Conservation (phyloP, 2,329 filamentous ascomycete genomes). For the Cladosporium colombiae region DNA sequence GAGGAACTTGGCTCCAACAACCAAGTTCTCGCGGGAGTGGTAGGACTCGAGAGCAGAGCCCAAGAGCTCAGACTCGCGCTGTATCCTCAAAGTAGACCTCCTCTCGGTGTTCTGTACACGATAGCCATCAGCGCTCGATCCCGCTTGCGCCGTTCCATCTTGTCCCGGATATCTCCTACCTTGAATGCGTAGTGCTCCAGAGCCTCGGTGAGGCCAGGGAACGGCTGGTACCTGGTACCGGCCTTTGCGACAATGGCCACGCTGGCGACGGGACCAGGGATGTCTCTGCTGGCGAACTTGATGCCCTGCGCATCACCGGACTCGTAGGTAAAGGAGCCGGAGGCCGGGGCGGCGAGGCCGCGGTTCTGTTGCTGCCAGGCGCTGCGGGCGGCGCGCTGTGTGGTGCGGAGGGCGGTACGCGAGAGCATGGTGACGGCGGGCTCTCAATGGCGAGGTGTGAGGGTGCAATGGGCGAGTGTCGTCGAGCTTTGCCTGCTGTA, state of each 20-base stretch:
- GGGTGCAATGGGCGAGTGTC: conserved; percentile 18
- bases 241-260: conserved; percentile 91
- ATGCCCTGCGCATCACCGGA: conserved; percentile 81
- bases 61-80: conserved; percentile 91
- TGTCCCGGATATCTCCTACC: conserved; percentile 53
- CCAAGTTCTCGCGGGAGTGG: conserved; percentile 89
- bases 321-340: conserved; percentile 82
- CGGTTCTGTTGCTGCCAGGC: conserved; percentile 60
- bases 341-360: conserved; percentile 67
- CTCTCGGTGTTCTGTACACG: conserved; percentile 71
- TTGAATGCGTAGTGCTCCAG: conserved; percentile 97
- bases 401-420: conserved; percentile 65
- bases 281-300: conserved; percentile 90
- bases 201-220: conserved; percentile 85
- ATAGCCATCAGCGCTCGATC: conserved; percentile 15
- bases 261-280: conserved; percentile 83
- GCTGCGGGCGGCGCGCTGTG: conserved; percentile 62
- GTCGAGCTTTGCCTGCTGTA: conserved; percentile 6
- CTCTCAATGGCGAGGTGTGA: conserved; percentile 21
- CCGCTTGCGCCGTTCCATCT: neutral
- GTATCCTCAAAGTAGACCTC: conserved; percentile 88
- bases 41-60: conserved; percentile 85
- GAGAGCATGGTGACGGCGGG: conserved; percentile 58
- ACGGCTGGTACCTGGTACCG: conserved; percentile 86
- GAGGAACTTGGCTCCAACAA: conserved; percentile 93